These are phyloP conservation scores for Suhomyces bokatorum DNA, from an alignment of 1,139 yeast genomes.

Conservation along the genomic window DNA sequence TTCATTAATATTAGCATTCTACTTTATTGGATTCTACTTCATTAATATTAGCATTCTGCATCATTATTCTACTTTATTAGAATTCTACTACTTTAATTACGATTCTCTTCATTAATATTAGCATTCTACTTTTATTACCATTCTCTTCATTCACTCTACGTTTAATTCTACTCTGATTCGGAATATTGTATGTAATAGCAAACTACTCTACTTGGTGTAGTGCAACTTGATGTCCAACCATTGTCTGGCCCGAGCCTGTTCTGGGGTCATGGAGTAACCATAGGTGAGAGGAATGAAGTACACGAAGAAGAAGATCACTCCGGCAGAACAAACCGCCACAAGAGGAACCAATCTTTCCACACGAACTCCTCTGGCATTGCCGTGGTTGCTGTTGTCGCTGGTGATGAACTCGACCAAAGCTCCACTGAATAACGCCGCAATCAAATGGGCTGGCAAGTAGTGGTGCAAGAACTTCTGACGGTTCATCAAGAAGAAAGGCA, in stretches of 20 bases:
- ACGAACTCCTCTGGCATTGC: constrained; percentile 21
- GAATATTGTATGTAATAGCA: too few species aligned
- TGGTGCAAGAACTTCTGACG: constrained; percentile 95
- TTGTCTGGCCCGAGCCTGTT: constrained; percentile 70
- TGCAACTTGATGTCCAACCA: constrained; percentile 83
- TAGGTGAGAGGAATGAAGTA: constrained; percentile 85
- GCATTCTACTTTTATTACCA: too few species aligned
- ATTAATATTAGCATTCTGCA: too few species aligned
- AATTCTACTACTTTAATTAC: too few species aligned
- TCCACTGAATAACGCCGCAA: constrained; percentile 83
- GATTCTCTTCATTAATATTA: too few species aligned
- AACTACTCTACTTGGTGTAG: constrained; percentile 76
- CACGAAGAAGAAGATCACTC: constrained; percentile 63
- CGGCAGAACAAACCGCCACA: constrained; percentile 42
- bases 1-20: too few species aligned
- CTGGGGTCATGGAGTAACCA: constrained; percentile 68
- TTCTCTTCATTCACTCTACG: too few species aligned
- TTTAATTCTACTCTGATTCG: too few species aligned
- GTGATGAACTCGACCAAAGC: constrained; percentile 77
- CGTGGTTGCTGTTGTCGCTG: constrained; percentile 53
- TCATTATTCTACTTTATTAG: too few species aligned
- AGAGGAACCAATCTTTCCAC: constrained; percentile 33
- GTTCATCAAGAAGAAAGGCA: constrained; percentile 88
- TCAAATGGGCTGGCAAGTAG: constrained; percentile 91
- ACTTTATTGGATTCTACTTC: too few species aligned